Percentiles rank a stretch among this genome's conserved stretches.
Evolutionary conservation across 306 rosid species (phyloP).

Genomic region (Cucurbita maxima): DNA sequence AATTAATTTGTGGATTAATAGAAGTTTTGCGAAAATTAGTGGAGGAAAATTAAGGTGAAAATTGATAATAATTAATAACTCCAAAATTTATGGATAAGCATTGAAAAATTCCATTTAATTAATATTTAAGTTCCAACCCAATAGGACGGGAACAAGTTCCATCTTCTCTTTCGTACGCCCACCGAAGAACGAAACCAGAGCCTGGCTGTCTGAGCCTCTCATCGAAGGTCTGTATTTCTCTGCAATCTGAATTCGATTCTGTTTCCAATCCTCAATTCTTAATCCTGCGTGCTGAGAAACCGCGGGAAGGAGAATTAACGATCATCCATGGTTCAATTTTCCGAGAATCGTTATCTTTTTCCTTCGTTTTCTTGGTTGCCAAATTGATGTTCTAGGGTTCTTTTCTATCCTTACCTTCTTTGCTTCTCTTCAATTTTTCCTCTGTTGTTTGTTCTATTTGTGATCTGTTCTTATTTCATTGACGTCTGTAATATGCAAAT

Average conservation of each 20-base stretch:
- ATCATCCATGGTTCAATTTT: neutral
- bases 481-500: neutral
- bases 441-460: neutral
- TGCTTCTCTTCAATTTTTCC: neutral
- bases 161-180: neutral
- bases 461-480: neutral
- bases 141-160: neutral
- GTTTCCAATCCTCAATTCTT: neutral
- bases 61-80: too few species aligned
- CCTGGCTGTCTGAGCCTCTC: neutral
- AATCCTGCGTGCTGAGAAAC: neutral
- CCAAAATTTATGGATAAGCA: neutral
- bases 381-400: neutral
- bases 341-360: neutral
- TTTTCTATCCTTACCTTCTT: neutral
- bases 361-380: neutral
- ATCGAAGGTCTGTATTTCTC: constrained; percentile 1
- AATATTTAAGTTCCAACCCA: neutral
- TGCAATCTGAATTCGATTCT: neutral
- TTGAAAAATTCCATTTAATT: neutral
- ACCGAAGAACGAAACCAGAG: neutral
- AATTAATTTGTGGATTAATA: too few species aligned
- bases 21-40: neutral
- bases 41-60: neutral
- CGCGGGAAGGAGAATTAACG: neutral